Evolutionary conservation across 331 rosid species (phyloP).

Genomic region (Spiraea crenata): DNA sequence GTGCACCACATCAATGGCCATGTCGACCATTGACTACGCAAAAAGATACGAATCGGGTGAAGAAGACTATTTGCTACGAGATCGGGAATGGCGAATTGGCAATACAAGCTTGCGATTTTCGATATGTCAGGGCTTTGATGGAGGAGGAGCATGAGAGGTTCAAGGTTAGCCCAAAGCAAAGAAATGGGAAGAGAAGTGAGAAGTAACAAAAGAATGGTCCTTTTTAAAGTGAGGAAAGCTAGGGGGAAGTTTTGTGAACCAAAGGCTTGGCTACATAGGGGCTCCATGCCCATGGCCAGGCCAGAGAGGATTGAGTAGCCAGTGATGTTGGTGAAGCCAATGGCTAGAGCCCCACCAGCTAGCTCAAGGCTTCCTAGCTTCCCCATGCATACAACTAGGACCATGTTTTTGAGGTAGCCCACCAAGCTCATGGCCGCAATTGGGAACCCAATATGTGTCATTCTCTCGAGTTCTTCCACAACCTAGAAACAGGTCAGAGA

Average conservation of each 20-base stretch:
- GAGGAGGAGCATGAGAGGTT: slow-evolving; percentile 60
- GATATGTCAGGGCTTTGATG: slow-evolving; percentile 62
- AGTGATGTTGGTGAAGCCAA: slow-evolving; percentile 88
- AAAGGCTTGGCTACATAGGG: slow-evolving; percentile 79
- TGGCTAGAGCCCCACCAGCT: slow-evolving; percentile 87
- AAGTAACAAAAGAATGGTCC: slow-evolving; percentile 57
- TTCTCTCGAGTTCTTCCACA: slow-evolving; percentile 63
- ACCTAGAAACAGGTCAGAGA: slow-evolving; percentile 33
- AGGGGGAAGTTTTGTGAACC: slow-evolving; percentile 62
- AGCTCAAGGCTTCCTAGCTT: slow-evolving; percentile 78
- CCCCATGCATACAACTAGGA: slow-evolving; percentile 87
- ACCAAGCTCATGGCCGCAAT: slow-evolving; percentile 59
- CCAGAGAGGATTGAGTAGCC: slow-evolving; percentile 87
- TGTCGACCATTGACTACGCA: slow-evolving; percentile 63
- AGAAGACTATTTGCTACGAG: slow-evolving; percentile 63
- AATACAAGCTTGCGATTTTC: slow-evolving; percentile 57
- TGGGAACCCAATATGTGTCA: slow-evolving; percentile 66
- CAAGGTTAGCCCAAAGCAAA: slow-evolving; percentile 64
- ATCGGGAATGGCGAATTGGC: slow-evolving; percentile 73
- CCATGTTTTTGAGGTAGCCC: slow-evolving; percentile 81
- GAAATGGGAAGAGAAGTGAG: slow-evolving; percentile 56
- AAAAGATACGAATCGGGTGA: slow-evolving; percentile 66
- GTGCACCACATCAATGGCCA: slow-evolving; percentile 81
- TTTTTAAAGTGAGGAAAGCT: slow-evolving; percentile 48
- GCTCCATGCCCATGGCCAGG: slow-evolving; percentile 92